Evolutionary conservation across 1,139 yeast genomes (phyloP).

Genomic region (Saccharomyces pastorianus): DNA sequence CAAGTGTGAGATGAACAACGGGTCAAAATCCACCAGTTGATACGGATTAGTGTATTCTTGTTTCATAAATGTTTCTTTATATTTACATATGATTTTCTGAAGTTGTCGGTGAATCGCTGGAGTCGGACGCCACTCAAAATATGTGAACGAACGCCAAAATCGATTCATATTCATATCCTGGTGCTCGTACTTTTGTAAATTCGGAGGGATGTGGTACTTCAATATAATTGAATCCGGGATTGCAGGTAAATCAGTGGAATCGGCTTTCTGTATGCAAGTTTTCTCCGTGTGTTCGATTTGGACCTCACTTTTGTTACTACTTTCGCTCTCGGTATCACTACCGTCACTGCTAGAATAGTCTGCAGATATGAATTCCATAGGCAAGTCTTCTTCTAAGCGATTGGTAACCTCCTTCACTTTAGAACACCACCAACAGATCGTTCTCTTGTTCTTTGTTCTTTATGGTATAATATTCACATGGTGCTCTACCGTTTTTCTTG

Average conservation of each 20-base stretch:
- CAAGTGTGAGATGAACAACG: constrained; percentile 16
- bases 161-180: constrained; percentile 4
- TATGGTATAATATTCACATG: background rate
- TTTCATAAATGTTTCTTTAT: constrained; percentile 6
- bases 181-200: constrained; percentile 1
- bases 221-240: constrained; percentile 14
- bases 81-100: constrained; percentile 6
- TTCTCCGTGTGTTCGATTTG: background rate
- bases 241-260: constrained; percentile 5
- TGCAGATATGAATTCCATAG: constrained; percentile 11
- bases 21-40: constrained; percentile 11
- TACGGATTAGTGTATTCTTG: constrained; percentile 2
- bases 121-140: constrained; percentile 16
- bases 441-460: background rate
- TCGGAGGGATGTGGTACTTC: constrained; percentile 15
- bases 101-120: constrained; percentile 9
- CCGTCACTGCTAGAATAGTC: constrained; percentile 11
- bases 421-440: background rate
- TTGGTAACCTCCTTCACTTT: background rate
- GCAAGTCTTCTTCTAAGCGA: background rate
- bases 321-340: constrained; percentile 10
- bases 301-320: background rate
- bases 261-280: background rate
- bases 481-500: background rate
- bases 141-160: constrained; percentile 12